These are phyloP conservation scores for Batrachochytrium dendrobatidis DNA, from an alignment of 371 early-diverging fungal species.

Conservation along the genomic window DNA sequence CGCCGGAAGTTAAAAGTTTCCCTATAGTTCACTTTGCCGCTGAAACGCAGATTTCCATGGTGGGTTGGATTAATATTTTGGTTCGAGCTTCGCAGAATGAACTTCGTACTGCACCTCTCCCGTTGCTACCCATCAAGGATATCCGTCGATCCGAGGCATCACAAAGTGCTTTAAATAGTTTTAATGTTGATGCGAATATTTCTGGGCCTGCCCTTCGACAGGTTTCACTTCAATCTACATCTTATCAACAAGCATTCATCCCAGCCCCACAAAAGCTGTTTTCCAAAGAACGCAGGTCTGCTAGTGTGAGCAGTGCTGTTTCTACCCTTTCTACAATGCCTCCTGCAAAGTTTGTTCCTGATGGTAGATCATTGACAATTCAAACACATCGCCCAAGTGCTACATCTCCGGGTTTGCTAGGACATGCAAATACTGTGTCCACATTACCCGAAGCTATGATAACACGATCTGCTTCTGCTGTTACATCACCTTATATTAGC, in stretches of 20 bases:
- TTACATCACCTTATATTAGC: too few species aligned
- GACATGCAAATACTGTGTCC: too few species aligned
- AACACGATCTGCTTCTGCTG: not conserved
- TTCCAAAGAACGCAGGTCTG: too few species aligned
- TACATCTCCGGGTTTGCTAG: too few species aligned
- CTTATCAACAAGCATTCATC: not conserved
- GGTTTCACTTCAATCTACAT: not conserved
- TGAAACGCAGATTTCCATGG: slow-evolving; percentile 26
- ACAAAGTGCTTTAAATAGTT: not conserved
- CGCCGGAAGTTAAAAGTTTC: not conserved
- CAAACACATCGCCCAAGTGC: not conserved
- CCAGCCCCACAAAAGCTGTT: too few species aligned
- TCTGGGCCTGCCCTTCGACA: not conserved
- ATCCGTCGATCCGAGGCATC: not conserved
- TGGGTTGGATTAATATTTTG: slow-evolving; percentile 25
- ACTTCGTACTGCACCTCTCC: slow-evolving; percentile 11
- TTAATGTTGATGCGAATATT: not conserved
- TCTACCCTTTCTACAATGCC: not conserved
- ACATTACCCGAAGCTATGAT: not conserved
- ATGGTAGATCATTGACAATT: not conserved
- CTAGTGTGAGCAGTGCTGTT: too few species aligned
- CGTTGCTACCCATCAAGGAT: slow-evolving; percentile 18
- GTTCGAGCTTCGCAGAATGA: slow-evolving; percentile 21
- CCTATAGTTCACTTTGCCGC: slow-evolving; percentile 16
- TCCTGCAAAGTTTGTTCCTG: not conserved